Percentiles rank a stretch among this genome's conserved stretches.
These are phyloP conservation scores for Pichia sp. DNA, from an alignment of 1,139 yeast species.

Conservation along the genomic window DNA sequence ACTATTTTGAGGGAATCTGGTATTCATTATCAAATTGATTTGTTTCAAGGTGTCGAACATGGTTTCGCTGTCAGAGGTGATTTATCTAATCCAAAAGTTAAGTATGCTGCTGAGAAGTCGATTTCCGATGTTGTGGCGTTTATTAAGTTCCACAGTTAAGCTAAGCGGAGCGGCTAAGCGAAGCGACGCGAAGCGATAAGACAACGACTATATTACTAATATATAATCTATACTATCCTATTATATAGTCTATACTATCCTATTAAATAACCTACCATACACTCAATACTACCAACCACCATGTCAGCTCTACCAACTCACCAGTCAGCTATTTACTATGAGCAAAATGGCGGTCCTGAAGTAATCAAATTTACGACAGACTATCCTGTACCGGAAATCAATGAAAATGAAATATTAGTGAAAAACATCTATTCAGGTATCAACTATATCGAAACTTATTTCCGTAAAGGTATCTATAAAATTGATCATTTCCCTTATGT, in stretches of 20 bases:
- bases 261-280: neutral
- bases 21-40: conserved; percentile 47
- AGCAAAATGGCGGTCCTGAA: conserved; percentile 50
- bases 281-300: conserved; percentile 6
- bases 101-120: conserved; percentile 66
- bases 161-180: too few species aligned
- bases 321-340: conserved; percentile 51
- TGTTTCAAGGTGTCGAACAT: conserved; percentile 57
- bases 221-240: too few species aligned
- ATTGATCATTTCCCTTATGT: conserved; percentile 44
- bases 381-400: conserved; percentile 49
- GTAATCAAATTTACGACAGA: conserved; percentile 43
- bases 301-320: conserved; percentile 43
- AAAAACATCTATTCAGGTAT: conserved; percentile 71
- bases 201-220: too few species aligned
- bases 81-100: conserved; percentile 40
- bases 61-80: conserved; percentile 82
- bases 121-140: conserved; percentile 52
- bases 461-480: conserved; percentile 71
- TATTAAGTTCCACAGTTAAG: conserved; percentile 35
- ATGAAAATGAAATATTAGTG: conserved; percentile 51
- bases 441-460: conserved; percentile 77
- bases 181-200: too few species aligned
- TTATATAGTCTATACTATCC: too few species aligned
- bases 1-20: conserved; percentile 41